These are phyloP conservation scores for Astrocystis sublimbata DNA, from an alignment of 495 filamentous ascomycete species.

Conservation along the genomic window DNA sequence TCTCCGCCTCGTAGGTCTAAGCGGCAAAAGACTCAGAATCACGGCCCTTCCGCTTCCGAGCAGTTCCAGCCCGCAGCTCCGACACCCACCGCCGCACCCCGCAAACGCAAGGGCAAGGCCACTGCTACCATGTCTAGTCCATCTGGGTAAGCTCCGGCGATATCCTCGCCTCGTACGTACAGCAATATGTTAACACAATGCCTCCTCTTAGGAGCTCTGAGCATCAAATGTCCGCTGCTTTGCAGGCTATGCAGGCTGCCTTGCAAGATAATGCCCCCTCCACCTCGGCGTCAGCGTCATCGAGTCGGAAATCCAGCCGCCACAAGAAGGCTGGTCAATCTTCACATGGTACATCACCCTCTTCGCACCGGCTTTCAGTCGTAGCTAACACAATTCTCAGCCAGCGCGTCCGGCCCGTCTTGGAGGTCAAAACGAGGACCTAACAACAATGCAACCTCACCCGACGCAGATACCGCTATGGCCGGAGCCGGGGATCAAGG, in stretches of 20 bases:
- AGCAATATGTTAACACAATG: constrained; percentile 3
- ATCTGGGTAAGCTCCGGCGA: constrained; percentile 27
- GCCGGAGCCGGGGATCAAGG: constrained; percentile 63
- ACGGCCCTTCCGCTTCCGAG: constrained; percentile 27
- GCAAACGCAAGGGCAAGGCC: constrained; percentile 64
- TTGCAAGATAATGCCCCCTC: constrained; percentile 36
- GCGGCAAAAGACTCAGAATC: constrained; percentile 43
- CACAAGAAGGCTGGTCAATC: constrained; percentile 53
- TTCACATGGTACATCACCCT: constrained; percentile 38
- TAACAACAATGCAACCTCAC: constrained; percentile 50
- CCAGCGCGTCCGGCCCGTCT: constrained; percentile 40
- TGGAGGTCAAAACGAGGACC: constrained; percentile 55
- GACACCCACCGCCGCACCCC: constrained; percentile 46
- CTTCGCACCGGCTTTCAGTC: constrained; percentile 15
- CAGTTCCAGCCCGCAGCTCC: constrained; percentile 26
- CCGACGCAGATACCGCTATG: constrained; percentile 55
- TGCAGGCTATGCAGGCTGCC: constrained; percentile 35
- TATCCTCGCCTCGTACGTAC: neutral
- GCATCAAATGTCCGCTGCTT: constrained; percentile 27
- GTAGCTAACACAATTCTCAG: constrained; percentile 1
- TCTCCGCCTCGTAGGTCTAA: constrained; percentile 54
- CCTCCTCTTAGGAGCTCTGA: constrained; percentile 26
- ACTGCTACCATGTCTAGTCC: constrained; percentile 78
- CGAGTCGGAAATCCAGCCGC: constrained; percentile 68
- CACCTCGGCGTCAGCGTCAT: constrained; percentile 53